Percentiles rank a stretch among this genome's conserved stretches.
phyloP scores from a whole-genome alignment of 2,329 filamentous ascomycete genomes.

The Fulvia fulva region DNA sequence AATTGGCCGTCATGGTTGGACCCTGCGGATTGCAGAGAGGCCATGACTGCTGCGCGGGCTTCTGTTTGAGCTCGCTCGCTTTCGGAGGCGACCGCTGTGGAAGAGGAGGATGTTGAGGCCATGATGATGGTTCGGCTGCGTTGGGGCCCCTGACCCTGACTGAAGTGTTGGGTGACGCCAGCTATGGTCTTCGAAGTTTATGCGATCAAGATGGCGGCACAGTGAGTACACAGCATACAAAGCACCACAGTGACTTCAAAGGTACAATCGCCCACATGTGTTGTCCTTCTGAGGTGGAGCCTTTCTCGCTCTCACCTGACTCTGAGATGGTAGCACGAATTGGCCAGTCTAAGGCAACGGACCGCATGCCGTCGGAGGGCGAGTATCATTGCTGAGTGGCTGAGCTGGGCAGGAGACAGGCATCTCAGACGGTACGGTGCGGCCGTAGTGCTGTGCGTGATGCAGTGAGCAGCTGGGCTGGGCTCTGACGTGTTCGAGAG shows the following conservation, averaged over 20 bases:
- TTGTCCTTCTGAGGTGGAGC: conserved; percentile 7
- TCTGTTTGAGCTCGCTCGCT: conserved; percentile 39
- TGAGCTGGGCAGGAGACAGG: neutral
- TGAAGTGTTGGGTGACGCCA: neutral
- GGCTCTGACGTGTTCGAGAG: conserved; percentile 17
- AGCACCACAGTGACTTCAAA: neutral
- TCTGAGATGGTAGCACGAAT: conserved; percentile 8
- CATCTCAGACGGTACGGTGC: conserved; percentile 9
- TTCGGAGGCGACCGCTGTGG: conserved; percentile 16
- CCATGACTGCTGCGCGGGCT: conserved; percentile 49
- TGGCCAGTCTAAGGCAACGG: conserved; percentile 9
- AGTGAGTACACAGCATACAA: neutral
- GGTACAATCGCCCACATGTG: conserved; percentile 8
- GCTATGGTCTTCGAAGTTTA: neutral
- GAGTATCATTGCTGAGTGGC: conserved; percentile 15
- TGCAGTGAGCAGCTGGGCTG: conserved; percentile 4
- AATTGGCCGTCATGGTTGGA: conserved; percentile 68
- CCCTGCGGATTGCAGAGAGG: conserved; percentile 53
- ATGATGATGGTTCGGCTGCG: neutral
- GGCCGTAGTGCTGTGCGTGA: conserved; percentile 6
- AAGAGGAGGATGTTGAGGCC: conserved; percentile 17
- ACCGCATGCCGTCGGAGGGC: conserved; percentile 11
- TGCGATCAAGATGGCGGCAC: neutral
- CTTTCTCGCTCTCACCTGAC: conserved; percentile 17
- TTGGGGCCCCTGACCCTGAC: neutral